Evolutionary conservation across 2,329 filamentous ascomycete genomes (phyloP).

Genomic region (Pseudogymnoascus sp.): DNA sequence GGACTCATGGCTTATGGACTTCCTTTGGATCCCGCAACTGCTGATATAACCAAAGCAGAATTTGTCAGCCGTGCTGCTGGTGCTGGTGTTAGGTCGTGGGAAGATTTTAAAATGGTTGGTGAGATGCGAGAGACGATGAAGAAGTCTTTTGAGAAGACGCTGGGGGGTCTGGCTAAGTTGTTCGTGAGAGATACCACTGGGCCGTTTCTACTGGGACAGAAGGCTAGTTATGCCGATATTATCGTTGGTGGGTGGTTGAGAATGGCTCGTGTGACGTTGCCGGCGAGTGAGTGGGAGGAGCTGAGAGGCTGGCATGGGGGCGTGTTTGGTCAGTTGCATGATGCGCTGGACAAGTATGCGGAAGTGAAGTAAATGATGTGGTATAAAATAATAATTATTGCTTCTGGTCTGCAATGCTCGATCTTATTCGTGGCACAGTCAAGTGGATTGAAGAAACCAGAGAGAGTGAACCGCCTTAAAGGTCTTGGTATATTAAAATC

Average conservation of each 20-base stretch:
- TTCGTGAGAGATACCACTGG: constrained; percentile 29
- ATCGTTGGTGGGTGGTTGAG: constrained; percentile 37
- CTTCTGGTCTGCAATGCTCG: neutral
- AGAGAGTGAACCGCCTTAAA: neutral
- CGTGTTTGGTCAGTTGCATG: constrained; percentile 13
- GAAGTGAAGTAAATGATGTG: neutral
- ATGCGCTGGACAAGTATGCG: constrained; percentile 14
- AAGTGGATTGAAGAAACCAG: neutral
- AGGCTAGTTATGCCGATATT: constrained; percentile 36
- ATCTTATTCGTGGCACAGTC: neutral
- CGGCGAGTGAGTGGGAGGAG: constrained; percentile 12
- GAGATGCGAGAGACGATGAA: constrained; percentile 26
- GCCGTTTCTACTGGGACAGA: constrained; percentile 20
- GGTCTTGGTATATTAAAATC: constrained; percentile 2
- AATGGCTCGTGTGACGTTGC: constrained; percentile 21
- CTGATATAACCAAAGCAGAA: constrained; percentile 39
- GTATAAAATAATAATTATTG: neutral
- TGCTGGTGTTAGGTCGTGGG: constrained; percentile 38
- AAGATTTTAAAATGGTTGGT: constrained; percentile 30
- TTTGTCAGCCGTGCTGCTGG: constrained; percentile 43
- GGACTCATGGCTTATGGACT: constrained; percentile 36
- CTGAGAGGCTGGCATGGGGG: constrained; percentile 14
- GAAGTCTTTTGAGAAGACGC: constrained; percentile 17
- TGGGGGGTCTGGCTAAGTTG: constrained; percentile 29
- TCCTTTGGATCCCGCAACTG: constrained; percentile 41